Conservation (phyloP, 352 stramenopile species). For the Elongisporangium anandrum region DNA sequence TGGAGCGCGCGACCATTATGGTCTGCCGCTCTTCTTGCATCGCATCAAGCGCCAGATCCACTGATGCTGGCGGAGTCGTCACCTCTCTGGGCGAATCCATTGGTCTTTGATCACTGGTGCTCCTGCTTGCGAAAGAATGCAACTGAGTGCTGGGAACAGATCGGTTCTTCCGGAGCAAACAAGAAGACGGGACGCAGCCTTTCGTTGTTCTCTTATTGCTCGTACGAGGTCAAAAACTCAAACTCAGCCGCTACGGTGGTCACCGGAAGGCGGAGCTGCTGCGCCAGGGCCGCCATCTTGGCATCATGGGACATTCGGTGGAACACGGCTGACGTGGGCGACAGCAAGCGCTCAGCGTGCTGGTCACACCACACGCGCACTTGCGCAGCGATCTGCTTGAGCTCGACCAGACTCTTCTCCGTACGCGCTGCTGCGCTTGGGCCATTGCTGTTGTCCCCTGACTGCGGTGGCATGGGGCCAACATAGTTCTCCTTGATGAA, state of each 20-base stretch:
- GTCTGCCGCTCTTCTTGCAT: background rate
- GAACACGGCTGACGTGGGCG: conserved; percentile 16
- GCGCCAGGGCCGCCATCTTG: conserved; percentile 37
- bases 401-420: conserved; percentile 27
- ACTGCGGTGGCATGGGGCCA: conserved; percentile 13
- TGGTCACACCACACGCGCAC: conserved; percentile 52
- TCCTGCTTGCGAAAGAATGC: background rate
- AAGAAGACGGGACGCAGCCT: background rate
- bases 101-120: background rate
- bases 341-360: conserved; percentile 33
- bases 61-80: background rate
- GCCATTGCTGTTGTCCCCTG: conserved; percentile 7
- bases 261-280: conserved; percentile 45
- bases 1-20: conserved; percentile 4
- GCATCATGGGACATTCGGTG: conserved; percentile 15
- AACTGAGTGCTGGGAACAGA: background rate
- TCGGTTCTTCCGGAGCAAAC: background rate
- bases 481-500: conserved; percentile 68
- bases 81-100: background rate
- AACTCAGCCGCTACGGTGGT: conserved; percentile 52
- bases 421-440: conserved; percentile 16
- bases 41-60: background rate
- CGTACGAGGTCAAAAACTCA: conserved; percentile 28
- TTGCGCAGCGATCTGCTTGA: conserved; percentile 43
- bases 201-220: background rate